Base-by-base conservation (phyloP, 2,329 filamentous ascomycete species). In the Helicocarpus griseus region DNA sequence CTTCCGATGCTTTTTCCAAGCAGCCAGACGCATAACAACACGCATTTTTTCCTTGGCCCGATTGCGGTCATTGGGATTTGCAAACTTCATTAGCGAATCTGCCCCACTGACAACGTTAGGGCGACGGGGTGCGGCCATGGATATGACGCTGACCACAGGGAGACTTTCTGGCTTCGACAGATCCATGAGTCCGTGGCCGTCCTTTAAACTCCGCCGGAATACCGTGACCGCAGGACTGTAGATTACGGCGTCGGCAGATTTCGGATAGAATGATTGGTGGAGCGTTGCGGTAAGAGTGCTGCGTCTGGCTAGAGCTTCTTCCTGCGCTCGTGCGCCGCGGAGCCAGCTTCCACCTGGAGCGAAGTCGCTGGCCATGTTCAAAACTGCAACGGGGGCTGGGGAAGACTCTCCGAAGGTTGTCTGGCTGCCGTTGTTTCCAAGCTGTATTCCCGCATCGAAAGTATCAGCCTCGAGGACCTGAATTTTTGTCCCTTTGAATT, bases 291-390 rank as follows among this genome's bases (percentile, higher is more conserved):
- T 44, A 21, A 54, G 49, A 11, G 51, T 56, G 33, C 54, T 56
- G 28, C 54, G 43, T 41, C 48, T 45, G 29, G 48, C 51, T n/a
- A 55, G 40, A 8, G 48, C 49, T 28, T 56, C 52, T 31, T 54
- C 54, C 35, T 56, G 52, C 17, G 40, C 49, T 31, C 29, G 33
- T 14, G 48, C 48, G 14, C 53, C 50, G 17, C 22, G 19, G n/a
- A 53, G 28, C 54, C 54, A 51, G 6, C 39, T 19, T 3, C 54
- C 52, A 8, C 44, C 45, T 5, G 38, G 29, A 7, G 24, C 28
- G 22, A 24, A 48, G 31, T 47, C 33, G 45, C 47, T 51, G 14
- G 54, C 48, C 49, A 54, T 53, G 33, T 56, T 56, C 13, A 54
- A 35, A 21, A 56, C 49, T 4, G 35, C 45, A 7, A 52, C 50